Base-by-base conservation (phyloP, 176 grass and related monocot species). In the Lolium perenne region DNA sequence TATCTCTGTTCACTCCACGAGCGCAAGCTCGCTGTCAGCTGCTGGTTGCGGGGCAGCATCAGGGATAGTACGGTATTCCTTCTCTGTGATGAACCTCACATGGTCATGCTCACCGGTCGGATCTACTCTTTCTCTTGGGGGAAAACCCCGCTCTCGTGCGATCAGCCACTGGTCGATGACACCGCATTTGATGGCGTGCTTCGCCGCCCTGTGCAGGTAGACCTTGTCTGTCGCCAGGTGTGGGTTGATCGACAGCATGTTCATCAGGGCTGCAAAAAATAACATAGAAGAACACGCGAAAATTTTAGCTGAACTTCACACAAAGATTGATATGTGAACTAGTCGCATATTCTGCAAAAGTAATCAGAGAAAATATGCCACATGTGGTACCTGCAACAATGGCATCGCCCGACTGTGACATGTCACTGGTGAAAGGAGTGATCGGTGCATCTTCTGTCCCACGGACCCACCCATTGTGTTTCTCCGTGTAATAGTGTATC, bases 401-500 rank as follows among this genome's bases (percentile, higher is more conserved):
- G 25, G 93, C 91, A 71, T 98, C 93, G 29, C 95, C 93, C 15
- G 91, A 92, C 26, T 83, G 87, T 83, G 95, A 93, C 93, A 95
- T 98, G 11, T 95, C 93, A 54, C 88, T 20, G 16, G 89, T 92
- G 60, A 95, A 95, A 5, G 95, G 91, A 80, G 90, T 88, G 57
- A 95, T 92, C 3, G 89, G 93, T 54, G 94, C 73, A 64, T 98
- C 93, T 84, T 98, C 95, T 23, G 86, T 90, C 25, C 95, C 95
- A 15, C 74, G 79, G 78, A 95, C 86, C 20, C 79, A 98, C 47
- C 91, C 89, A 16, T 91, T 70, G 13, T 83, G 15, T 41, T 95
- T 87, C 38, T 85, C 60, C 12, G 93, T 98, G 82, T 95, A 98
- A 87, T 95, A 98, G 85, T 95, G 91, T 78, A 98, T 90, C 45